Percentiles rank a stretch among this genome's conserved stretches.
phyloP scores from a whole-genome alignment of 768 basidiomycete genomes.

The Boletus speciosus region DNA sequence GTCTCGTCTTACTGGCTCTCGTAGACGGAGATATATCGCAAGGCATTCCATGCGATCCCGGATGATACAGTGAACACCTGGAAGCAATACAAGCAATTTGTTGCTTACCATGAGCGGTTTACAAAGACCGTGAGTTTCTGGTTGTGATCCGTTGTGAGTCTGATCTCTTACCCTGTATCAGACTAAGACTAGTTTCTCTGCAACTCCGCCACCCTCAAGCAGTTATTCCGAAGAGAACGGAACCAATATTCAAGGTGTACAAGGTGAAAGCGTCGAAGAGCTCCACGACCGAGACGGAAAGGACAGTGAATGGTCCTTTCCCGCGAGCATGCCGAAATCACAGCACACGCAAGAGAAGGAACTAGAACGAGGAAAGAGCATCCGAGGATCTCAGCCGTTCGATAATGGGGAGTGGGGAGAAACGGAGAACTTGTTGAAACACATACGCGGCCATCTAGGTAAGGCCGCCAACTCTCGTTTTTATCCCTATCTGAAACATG shows the following conservation, averaged over 20 bases:
- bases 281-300: slow-evolving; percentile 15
- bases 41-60: slow-evolving; percentile 90
- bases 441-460: slow-evolving; percentile 88
- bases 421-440: slow-evolving; percentile 79
- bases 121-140: slow-evolving; percentile 55
- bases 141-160: neutral
- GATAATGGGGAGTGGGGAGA: slow-evolving; percentile 81
- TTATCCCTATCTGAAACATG: neutral
- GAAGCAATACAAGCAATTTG: slow-evolving; percentile 92
- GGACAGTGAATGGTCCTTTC: slow-evolving; percentile 18
- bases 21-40: slow-evolving; percentile 93
- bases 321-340: slow-evolving; percentile 11
- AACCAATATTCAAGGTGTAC: slow-evolving; percentile 5
- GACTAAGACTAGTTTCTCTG: slow-evolving; percentile 39
- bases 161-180: slow-evolving; percentile 23
- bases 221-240: slow-evolving; percentile 49
- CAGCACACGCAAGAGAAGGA: slow-evolving; percentile 38
- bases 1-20: slow-evolving; percentile 1
- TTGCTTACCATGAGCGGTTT: slow-evolving; percentile 69
- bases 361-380: slow-evolving; percentile 33
- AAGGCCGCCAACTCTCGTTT: slow-evolving; percentile 19
- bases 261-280: slow-evolving; percentile 18
- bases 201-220: slow-evolving; percentile 45
- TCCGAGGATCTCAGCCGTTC: slow-evolving; percentile 64
- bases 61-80: slow-evolving; percentile 92